A percentile compares a stretch with the other conserved stretches of the same genome.
phyloP scores from a whole-genome alignment of 78 protist species.

The Emiliania huxleyi region DNA sequence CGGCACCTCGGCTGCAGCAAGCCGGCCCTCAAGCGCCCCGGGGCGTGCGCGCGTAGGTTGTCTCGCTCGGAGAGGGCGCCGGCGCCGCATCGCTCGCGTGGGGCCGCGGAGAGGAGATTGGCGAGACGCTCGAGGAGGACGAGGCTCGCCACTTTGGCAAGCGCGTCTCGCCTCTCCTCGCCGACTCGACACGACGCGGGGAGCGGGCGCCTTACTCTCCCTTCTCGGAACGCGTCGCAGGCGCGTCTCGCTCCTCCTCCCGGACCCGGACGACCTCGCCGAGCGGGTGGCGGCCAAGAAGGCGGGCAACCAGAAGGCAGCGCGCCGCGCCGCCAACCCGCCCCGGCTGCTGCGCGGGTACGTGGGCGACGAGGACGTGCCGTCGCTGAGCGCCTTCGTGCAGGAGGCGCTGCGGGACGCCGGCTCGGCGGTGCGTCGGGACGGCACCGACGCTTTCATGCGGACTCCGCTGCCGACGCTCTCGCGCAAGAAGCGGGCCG shows the following conservation, averaged over 20 bases:
- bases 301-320: not conserved
- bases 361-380: not conserved
- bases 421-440: not conserved
- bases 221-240: too few species aligned
- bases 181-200: not conserved
- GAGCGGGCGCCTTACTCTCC: too few species aligned
- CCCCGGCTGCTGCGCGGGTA: not conserved
- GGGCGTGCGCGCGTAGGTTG: too few species aligned
- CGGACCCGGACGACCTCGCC: not conserved
- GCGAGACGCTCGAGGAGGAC: not conserved
- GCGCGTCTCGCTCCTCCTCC: not conserved
- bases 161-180: not conserved
- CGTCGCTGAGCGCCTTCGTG: not conserved
- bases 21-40: too few species aligned
- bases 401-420: not conserved
- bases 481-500: not conserved
- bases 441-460: not conserved
- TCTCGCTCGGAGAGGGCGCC: not conserved
- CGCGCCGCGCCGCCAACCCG: not conserved
- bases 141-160: not conserved
- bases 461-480: not conserved
- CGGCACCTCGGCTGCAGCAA: too few species aligned
- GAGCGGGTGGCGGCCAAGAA: not conserved
- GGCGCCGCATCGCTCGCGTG: not conserved
- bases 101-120: not conserved